Evolutionary conservation across 805 yeast genomes (phyloP), one percentile per base, ranked within the genome.

Genomic region (Saccharomycopsis amapae): DNA sequence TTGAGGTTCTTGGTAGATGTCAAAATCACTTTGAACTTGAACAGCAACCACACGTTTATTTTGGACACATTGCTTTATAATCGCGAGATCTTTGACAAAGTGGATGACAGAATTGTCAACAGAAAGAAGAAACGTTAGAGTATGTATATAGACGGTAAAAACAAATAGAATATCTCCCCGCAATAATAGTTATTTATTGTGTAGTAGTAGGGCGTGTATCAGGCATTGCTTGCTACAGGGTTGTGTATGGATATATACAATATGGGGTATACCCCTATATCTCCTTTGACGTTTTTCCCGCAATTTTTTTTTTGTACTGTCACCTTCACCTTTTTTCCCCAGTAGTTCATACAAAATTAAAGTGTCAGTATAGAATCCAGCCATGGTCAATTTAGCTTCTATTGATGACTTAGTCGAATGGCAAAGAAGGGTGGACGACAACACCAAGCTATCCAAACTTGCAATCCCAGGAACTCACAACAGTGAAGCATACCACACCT

Each of bases 381-480:
- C 41, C 35, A 44, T 44, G 43, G 48, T 39, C 13, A 44, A 44
- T 18, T 19, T 40, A 31, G 44, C 47, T 30, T 22, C 31, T 7
- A 38, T 45, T 23, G 37, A 46, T 31, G 46, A 46, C 9, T 44
- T 50, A 41, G 24, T 38, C 18, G 45, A 52, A 28, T 83, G 90
- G 93, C 62, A 79, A 66, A 58, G 62, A 28, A 68, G 70, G 9
- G 57, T 81, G 48, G 61, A 65, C 44, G 85, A 80, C 57, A 66
- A 76, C 59, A 64, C 72, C 18, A 56, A 56, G 34, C 50, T 84
- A 30, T 68, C 81, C 3, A 64, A 71, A 46, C 67, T 84, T 43
- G 67, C 89, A 0, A 67, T 84, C 42, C 88, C 90, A 7, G 93
- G 93, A n/a, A 83, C 90, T n/a, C 93, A 84, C 64, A 83, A 84